A percentile compares a stretch with the other conserved stretches of the same genome.
These are phyloP conservation scores for Triangularia setosa DNA, from an alignment of 2,329 filamentous ascomycete genomes.

Conservation along the genomic window DNA sequence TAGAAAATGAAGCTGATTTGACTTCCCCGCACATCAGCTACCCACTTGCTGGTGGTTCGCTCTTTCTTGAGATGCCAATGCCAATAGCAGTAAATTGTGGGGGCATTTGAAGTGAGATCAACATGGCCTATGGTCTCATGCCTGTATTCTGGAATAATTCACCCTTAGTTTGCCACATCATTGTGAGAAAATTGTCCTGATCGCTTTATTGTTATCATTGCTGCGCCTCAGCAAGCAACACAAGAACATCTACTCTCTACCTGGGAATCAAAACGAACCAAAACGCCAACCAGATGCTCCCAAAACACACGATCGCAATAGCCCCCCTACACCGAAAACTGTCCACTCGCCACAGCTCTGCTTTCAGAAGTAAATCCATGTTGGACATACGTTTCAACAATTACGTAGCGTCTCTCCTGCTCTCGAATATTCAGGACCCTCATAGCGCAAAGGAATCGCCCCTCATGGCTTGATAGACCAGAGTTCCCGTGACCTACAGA, in stretches of 20 bases:
- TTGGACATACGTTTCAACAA: neutral
- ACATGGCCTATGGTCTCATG: neutral
- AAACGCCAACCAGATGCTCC: neutral
- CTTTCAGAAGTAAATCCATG: neutral
- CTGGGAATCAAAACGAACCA: neutral
- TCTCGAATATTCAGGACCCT: too few relatives aligned
- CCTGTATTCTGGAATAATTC: neutral
- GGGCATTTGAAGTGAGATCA: neutral
- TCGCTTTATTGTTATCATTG: neutral
- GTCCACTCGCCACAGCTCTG: neutral
- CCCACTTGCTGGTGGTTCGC: neutral
- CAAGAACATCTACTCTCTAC: neutral
- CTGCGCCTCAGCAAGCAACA: neutral
- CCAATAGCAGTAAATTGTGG: neutral
- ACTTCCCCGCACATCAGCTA: neutral
- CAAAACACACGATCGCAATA: neutral
- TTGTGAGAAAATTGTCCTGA: neutral
- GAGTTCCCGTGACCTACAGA: constrained; percentile 45
- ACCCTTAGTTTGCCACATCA: neutral
- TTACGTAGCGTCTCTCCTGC: too few relatives aligned
- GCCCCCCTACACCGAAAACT: neutral
- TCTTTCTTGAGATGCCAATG: neutral
- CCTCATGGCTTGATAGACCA: constrained; percentile 51
- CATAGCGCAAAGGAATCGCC: neutral
- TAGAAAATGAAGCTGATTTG: neutral